Conservation (phyloP, 805 yeast genomes). For the Priceomyces melissophilus region DNA sequence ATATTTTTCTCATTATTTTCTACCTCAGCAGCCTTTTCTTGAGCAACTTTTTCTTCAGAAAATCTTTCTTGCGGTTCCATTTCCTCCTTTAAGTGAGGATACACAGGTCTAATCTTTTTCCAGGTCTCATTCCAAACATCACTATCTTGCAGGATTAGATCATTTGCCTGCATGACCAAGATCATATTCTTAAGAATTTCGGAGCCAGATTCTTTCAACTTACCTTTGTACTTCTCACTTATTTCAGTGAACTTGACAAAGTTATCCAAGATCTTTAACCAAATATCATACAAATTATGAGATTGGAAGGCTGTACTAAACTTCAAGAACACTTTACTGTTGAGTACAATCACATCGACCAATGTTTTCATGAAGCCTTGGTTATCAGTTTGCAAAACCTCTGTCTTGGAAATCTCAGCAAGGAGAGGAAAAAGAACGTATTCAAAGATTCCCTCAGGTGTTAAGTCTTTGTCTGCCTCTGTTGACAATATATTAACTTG, state of each 20-base stretch:
- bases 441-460: constrained; percentile 60
- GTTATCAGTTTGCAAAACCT: constrained; percentile 53
- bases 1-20: constrained; percentile 1
- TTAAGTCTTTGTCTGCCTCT: constrained; percentile 33
- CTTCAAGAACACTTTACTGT: constrained; percentile 53
- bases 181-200: constrained; percentile 42
- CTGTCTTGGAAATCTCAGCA: constrained; percentile 63
- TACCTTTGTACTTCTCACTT: constrained; percentile 14
- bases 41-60: not conserved
- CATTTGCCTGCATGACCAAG: constrained; percentile 31
- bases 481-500: constrained; percentile 49
- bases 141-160: constrained; percentile 17
- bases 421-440: constrained; percentile 73
- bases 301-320: constrained; percentile 23
- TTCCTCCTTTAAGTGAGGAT: constrained; percentile 21
- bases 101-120: constrained; percentile 25
- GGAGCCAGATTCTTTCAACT: constrained; percentile 28
- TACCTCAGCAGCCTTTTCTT: not conserved
- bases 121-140: constrained; percentile 33
- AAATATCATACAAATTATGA: constrained; percentile 22
- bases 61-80: not conserved
- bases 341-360: constrained; percentile 59
- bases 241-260: constrained; percentile 25
- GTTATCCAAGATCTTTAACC: constrained; percentile 36
- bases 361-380: constrained; percentile 65